A percentile compares a stretch with the other conserved stretches of the same genome.
phyloP scores from a whole-genome alignment of 2,329 filamentous ascomycete species.

The Pseudogymnoascus sp. region DNA sequence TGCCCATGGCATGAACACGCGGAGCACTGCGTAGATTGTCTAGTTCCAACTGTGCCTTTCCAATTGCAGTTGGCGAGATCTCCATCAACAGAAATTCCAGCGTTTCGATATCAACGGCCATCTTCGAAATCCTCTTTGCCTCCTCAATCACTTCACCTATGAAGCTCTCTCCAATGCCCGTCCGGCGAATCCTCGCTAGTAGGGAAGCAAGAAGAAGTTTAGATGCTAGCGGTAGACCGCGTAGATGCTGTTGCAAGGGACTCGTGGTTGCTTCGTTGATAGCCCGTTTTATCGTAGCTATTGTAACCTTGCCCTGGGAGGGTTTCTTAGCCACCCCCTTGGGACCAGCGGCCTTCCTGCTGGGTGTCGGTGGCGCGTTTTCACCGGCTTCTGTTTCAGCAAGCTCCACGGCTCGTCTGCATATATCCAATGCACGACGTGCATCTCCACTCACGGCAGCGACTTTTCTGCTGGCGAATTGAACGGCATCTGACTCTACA shows the following conservation, averaged over 20 bases:
- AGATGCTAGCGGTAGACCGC: slow-evolving; percentile 69
- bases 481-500: slow-evolving; percentile 86
- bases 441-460: slow-evolving; percentile 94
- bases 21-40: slow-evolving; percentile 30
- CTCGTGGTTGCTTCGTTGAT: slow-evolving; percentile 94
- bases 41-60: slow-evolving; percentile 13
- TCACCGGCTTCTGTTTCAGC: slow-evolving; percentile 62
- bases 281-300: slow-evolving; percentile 85
- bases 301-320: slow-evolving; percentile 62
- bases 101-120: slow-evolving; percentile 54
- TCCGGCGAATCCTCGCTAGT: slow-evolving; percentile 69
- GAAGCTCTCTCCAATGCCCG: slow-evolving; percentile 78
- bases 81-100: slow-evolving; percentile 46
- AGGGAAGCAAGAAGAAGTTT: slow-evolving; percentile 84
- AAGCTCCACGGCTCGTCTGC: slow-evolving; percentile 87
- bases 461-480: slow-evolving; percentile 94
- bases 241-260: slow-evolving; percentile 82
- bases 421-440: slow-evolving; percentile 87
- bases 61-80: background rate
- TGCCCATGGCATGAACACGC: slow-evolving; percentile 54
- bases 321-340: slow-evolving; percentile 18
- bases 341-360: slow-evolving; percentile 43
- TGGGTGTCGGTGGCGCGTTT: slow-evolving; percentile 49
- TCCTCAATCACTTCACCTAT: slow-evolving; percentile 88
- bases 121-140: slow-evolving; percentile 59